Base-by-base conservation (phyloP, 257 asterid genomes). In the Euphrasia confusa region DNA sequence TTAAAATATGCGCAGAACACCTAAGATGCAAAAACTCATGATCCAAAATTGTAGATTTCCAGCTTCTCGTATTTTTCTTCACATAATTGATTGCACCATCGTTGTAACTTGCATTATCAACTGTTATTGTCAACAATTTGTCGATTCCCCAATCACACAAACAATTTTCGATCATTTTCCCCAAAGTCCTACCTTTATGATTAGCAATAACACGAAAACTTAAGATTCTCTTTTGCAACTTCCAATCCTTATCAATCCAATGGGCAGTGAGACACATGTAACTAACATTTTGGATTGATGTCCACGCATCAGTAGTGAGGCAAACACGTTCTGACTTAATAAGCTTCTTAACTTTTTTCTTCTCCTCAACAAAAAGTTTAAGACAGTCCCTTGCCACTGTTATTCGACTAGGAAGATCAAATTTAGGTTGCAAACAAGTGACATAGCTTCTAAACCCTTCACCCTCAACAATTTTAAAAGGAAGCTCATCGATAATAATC, bases 201-300 rank as follows among this genome's bases (percentile, higher is more conserved):
- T 32, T 32, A 4, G 52, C 14, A n/a, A 45, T 45, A 5, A 45
- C 52, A 45, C 13, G 5, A 45, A 45, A 45, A 9, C 52, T 45
- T 45, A 45, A 45, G 15, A 27, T 27, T 27, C 30, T 27, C 3
- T 27, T 27, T 27, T 27, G 30, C 30, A 1, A 27, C 30, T 27
- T 45, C 52, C 52, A 45, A 10, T 45, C n/a, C n/a, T 10, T 45
- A 45, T 45, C 52, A 45, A 45, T 45, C 52, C 52, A 45, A 45
- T 45, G n/a, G 5, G 3, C 5, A 10, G 5, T 45, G 52, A n/a
- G 52, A 45, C 52, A 45, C 52, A 45, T 45, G 15, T 45, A 45
- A n/a, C 15, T 45, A n/a, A 45, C 3, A 45, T 45, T 45, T n/a
- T 45, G 5, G 7, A 45, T 32, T 32, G 2, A 32, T 3, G 37